Base-by-base conservation (phyloP, 1,139 yeast genomes). In the Zygosaccharomyces sapae region DNA sequence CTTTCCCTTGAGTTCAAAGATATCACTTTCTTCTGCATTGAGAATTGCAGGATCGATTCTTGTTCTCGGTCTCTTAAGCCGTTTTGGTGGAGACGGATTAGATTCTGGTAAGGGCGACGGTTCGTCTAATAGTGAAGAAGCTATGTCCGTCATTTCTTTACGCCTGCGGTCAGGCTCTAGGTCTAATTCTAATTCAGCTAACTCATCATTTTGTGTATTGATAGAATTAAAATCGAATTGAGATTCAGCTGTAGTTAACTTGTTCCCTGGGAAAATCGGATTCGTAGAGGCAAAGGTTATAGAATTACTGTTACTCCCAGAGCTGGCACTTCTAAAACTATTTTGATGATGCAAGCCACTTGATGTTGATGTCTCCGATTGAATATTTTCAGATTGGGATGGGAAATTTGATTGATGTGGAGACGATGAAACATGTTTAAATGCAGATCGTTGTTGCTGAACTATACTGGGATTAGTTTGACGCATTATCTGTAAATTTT, bases 401-500 rank as follows among this genome's bases (percentile, higher is more conserved):
- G 16, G 18, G 16, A 4, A 8, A 12, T 8, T 18, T 31, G 34
- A 31, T 31, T 13, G 16, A 6, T 31, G 34, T 31, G 34, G 13
- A 8, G 34, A 18, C 34, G 34, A 18, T 31, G 18, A 31, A 31
- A 13, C 34, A 13, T 31, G 34, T 31, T 31, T n/a, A 31, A 13
- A 13, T 12, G 13, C 18, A 31, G 9, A 12, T 31, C 9, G 34
- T 8, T 13, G 34, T 31, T 31, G 34, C 9, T 18, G 13, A 13
- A 18, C 34, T 18, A 31, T 31, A 12, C 19, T 12, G 9, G 34
- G 18, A 31, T 13, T 12, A 31, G 13, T 31, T 13, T 31, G 34
- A 13, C 18, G 13, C 34, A 31, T 31, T 8, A 18, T 12, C 16
- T 31, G 19, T 25, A 59, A 46, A 45, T 55, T 55, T 27, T 57